A percentile compares a stretch with the other conserved stretches of the same genome.
These are phyloP conservation scores for Mortierella sp. DNA, from an alignment of 371 early-diverging fungal species.

Conservation along the genomic window DNA sequence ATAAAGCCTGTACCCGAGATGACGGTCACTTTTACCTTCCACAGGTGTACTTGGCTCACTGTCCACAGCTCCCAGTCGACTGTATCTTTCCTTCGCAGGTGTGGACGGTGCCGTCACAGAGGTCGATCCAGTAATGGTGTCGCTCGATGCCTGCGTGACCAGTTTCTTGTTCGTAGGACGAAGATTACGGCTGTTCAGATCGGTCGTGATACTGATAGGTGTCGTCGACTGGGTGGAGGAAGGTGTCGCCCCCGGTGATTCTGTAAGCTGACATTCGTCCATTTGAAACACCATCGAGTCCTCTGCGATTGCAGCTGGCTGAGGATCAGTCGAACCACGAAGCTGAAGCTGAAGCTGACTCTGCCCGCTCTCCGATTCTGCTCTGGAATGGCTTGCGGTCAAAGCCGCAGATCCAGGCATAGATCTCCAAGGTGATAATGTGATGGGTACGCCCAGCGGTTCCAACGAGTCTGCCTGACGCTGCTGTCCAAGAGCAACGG, in stretches of 20 bases:
- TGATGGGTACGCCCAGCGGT: conserved; percentile 44
- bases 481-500: conserved; percentile 62
- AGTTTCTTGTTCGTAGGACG: not conserved
- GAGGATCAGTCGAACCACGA: conserved; percentile 2
- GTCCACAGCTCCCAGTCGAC: conserved; percentile 4
- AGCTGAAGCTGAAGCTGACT: not conserved
- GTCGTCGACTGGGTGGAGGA: conserved; percentile 15
- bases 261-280: conserved; percentile 46
- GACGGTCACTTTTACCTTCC: not conserved
- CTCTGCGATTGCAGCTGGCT: conserved; percentile 8
- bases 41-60: conserved; percentile 29
- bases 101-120: conserved; percentile 21
- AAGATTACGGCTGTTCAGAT: conserved; percentile 4
- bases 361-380: conserved; percentile 38
- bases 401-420: conserved; percentile 30
- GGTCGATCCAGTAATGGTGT: conserved; percentile 12
- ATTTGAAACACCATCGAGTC: conserved; percentile 54
- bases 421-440: conserved; percentile 47
- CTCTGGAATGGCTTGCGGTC: conserved; percentile 30
- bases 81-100: conserved; percentile 13
- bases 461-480: conserved; percentile 25
- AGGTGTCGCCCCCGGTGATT: conserved; percentile 21
- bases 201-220: conserved; percentile 6
- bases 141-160: not conserved
- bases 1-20: not conserved